Percentiles rank a stretch among this genome's conserved stretches.
Evolutionary conservation across 202 grass and related monocot genomes (phyloP).

Genomic region (Thinopyrum obtusiflorum): DNA sequence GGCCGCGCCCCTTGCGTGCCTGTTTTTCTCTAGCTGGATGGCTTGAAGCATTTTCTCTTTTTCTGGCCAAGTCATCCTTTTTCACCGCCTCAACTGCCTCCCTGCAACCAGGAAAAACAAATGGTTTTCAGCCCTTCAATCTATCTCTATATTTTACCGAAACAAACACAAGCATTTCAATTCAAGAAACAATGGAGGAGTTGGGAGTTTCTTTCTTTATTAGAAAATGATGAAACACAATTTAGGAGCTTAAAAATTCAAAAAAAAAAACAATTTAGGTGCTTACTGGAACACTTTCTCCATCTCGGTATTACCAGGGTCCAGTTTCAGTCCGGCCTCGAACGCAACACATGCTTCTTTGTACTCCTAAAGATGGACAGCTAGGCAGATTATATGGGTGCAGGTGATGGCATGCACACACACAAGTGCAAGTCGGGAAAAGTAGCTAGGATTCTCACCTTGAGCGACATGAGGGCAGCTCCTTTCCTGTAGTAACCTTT

Average conservation of each 20-base stretch:
- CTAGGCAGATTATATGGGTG: not conserved
- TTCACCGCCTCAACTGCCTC: slow-evolving; percentile 15
- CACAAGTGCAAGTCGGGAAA: not conserved
- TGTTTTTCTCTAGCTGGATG: not conserved
- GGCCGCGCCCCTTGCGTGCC: no score
- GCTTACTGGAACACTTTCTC: slow-evolving; percentile 20
- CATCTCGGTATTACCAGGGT: slow-evolving; percentile 30
- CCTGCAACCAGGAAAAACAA: not conserved
- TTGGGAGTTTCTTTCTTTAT: no score
- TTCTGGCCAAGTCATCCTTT: not conserved
- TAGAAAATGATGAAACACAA: no score
- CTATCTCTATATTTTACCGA: no score
- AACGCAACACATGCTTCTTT: slow-evolving; percentile 32
- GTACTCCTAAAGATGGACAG: slow-evolving; percentile 13
- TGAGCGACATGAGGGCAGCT: slow-evolving; percentile 33
- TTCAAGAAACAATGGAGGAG: no score
- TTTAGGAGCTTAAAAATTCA: not conserved
- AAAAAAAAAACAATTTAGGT: no score
- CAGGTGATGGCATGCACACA: not conserved
- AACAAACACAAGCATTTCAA: no score
- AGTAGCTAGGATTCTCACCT: slow-evolving; percentile 17
- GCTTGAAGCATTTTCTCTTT: not conserved
- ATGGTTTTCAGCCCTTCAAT: no score
- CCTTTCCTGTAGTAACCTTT: slow-evolving; percentile 46
- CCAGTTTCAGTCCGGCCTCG: slow-evolving; percentile 20